Conservation (phyloP, 1,284 basidiomycete species). For the Mycena sp. region DNA sequence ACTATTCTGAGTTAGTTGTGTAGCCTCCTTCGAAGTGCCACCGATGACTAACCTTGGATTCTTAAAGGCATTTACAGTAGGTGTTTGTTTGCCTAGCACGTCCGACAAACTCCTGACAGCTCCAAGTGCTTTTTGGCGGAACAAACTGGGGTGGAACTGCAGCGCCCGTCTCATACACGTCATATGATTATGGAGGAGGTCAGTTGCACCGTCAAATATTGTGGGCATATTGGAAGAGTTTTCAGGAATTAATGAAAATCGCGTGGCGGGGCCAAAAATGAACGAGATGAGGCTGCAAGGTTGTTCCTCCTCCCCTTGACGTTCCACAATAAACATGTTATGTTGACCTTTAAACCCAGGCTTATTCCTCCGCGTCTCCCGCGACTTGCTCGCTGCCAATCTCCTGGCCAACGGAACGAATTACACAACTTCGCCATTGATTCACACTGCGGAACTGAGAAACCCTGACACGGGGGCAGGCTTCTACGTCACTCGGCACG, state of each 20-base stretch:
- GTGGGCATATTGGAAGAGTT: neutral
- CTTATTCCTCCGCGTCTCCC: constrained; percentile 58
- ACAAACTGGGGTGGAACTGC: constrained; percentile 61
- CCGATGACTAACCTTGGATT: neutral
- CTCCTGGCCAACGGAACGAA: constrained; percentile 56
- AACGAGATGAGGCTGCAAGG: constrained; percentile 65
- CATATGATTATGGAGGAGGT: constrained; percentile 62
- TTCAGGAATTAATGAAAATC: constrained; percentile 60
- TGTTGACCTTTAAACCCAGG: constrained; percentile 37
- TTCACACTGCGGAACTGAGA: constrained; percentile 58
- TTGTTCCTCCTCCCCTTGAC: constrained; percentile 26
- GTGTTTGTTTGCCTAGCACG: constrained; percentile 11
- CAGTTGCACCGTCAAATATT: neutral
- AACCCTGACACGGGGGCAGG: constrained; percentile 55
- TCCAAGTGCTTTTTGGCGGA: constrained; percentile 58
- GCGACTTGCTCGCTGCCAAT: constrained; percentile 52
- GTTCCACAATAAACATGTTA: too few relatives aligned
- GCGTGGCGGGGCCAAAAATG: constrained; percentile 59
- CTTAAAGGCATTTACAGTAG: constrained; percentile 56
- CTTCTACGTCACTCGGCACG: constrained; percentile 63
- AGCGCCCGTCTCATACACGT: constrained; percentile 57
- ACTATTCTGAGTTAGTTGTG: constrained; percentile 54
- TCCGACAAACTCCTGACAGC: neutral
- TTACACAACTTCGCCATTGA: constrained; percentile 52
- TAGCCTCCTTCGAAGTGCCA: neutral